A percentile compares a stretch with the other conserved stretches of the same genome.
These are phyloP conservation scores for Aphanomyces stellatus DNA, from an alignment of 352 stramenopile species.

Conservation along the genomic window DNA sequence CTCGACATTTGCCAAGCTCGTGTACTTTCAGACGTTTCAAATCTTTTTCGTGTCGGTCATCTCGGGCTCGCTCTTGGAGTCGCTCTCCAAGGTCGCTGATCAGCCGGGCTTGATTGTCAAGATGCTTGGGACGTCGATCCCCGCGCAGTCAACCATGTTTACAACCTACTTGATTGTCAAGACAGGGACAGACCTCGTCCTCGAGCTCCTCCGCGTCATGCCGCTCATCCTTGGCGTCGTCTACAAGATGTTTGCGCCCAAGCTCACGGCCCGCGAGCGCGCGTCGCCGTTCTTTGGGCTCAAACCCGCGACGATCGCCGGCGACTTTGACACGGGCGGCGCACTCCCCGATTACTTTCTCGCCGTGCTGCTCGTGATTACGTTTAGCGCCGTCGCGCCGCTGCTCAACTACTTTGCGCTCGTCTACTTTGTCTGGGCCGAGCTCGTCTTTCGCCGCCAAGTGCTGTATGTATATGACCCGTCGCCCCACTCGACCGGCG, in stretches of 20 bases:
- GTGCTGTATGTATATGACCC: conserved; percentile 65
- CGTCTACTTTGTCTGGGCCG: conserved; percentile 56
- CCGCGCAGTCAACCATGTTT: conserved; percentile 73
- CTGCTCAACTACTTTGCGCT: conserved; percentile 76
- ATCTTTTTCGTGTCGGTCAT: conserved; percentile 80
- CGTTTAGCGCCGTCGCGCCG: conserved; percentile 63
- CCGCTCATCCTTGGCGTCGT: conserved; percentile 69
- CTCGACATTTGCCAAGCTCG: conserved; percentile 73
- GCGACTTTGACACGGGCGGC: conserved; percentile 49
- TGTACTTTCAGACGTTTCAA: conserved; percentile 76
- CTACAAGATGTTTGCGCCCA: conserved; percentile 64
- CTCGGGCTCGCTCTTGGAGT: conserved; percentile 66
- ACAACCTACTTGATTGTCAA: conserved; percentile 73
- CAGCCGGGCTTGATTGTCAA: conserved; percentile 39
- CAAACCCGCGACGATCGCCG: conserved; percentile 42
- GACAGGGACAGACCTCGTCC: conserved; percentile 51
- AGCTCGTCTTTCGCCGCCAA: conserved; percentile 66
- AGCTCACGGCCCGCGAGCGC: conserved; percentile 69
- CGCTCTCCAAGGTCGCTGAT: conserved; percentile 38
- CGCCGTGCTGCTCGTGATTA: conserved; percentile 63
- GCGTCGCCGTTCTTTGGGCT: conserved; percentile 61
- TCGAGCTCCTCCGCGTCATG: conserved; percentile 62
- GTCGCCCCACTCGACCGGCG: conserved; percentile 51
- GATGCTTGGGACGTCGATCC: conserved; percentile 50
- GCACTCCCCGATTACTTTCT: conserved; percentile 59